Base-by-base conservation (phyloP, 169 alveolate species). In the Pseudocohnilembus persalinus region DNA sequence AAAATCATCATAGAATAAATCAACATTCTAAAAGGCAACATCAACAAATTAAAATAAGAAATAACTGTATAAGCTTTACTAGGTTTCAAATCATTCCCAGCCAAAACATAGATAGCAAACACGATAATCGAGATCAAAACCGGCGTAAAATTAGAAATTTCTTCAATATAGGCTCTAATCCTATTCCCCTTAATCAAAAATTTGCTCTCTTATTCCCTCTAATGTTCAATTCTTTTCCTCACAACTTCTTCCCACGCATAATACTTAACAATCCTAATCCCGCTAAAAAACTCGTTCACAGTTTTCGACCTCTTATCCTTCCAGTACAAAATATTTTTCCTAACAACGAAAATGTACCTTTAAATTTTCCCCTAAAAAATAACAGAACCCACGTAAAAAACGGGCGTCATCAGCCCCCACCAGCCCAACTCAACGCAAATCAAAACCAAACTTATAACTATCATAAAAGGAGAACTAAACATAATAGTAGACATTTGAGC, bases 171-270 rank as follows among this genome's bases (percentile, higher is more conserved):
- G 29, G 74, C 33, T 31, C 63, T 77, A 1, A 77, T 33, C 1
- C 34, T 31, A 35, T 73, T 81, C 72, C 75, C 33, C 24, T 65
- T 74, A 82, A 81, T 72, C 29, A 85, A 31, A 32, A 6, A 26
- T 68, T 87, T 83, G 34, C 89, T 28, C 88, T 93, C 95, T 25
- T 35, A 65, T 20, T 88, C 64, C 87, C 97, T 82, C 72, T 86
- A 87, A 35, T 87, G 83, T 31, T 76, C 74, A 1, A 93, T 82
- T 81, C 82, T 85, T 31, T 88, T 64, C 20, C 83, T 64, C 85
- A 93, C 92, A 1, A 87, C 73, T 29, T 89, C 83, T 68, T 86
- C 87, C 97, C 97, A 93, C 26, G 90, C 85, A 84, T 93, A 88
- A 34, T 91, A 83, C 81, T 93, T 77, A 24, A 93, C 91, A 31